Percentiles rank a stretch among this genome's conserved stretches.
These are phyloP conservation scores for Podospora pseudopauciseta DNA, from an alignment of 495 filamentous ascomycete species.

Conservation along the genomic window DNA sequence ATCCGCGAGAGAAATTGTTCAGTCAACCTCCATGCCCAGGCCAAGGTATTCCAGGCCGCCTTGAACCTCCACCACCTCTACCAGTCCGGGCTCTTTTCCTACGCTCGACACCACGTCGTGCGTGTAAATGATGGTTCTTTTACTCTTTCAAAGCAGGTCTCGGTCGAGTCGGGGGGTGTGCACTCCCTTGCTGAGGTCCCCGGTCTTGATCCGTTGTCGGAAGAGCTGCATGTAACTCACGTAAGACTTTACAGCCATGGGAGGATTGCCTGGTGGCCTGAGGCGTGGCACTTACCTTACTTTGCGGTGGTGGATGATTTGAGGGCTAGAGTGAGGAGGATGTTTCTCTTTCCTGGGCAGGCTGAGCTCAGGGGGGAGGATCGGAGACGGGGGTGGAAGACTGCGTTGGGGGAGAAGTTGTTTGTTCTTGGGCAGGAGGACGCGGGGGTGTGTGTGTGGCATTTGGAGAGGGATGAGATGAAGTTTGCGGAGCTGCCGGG, in stretches of 20 bases:
- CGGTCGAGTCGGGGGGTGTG: neutral
- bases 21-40: too few species aligned
- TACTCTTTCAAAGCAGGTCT: neutral
- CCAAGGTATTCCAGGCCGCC: neutral
- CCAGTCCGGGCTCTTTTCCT: neutral
- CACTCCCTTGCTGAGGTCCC: neutral
- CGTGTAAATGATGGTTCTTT: neutral
- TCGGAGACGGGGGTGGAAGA: constrained; percentile 13
- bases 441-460: constrained; percentile 17
- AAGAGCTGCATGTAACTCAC: neutral
- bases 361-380: neutral
- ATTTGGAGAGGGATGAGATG: constrained; percentile 17
- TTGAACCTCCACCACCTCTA: neutral
- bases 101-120: neutral
- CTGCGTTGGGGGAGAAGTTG: constrained; percentile 11
- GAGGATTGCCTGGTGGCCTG: constrained; percentile 18
- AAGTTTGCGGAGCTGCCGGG: constrained; percentile 1
- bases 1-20: neutral
- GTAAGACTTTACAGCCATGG: constrained; percentile 15
- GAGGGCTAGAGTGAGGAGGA: neutral
- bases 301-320: constrained; percentile 19
- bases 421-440: constrained; percentile 16
- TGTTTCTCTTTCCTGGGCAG: neutral
- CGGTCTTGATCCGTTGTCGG: neutral
- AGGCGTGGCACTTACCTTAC: constrained; percentile 14